Base-by-base conservation (phyloP, 2,329 filamentous ascomycete genomes). In the Colletotrichum sp. region DNA sequence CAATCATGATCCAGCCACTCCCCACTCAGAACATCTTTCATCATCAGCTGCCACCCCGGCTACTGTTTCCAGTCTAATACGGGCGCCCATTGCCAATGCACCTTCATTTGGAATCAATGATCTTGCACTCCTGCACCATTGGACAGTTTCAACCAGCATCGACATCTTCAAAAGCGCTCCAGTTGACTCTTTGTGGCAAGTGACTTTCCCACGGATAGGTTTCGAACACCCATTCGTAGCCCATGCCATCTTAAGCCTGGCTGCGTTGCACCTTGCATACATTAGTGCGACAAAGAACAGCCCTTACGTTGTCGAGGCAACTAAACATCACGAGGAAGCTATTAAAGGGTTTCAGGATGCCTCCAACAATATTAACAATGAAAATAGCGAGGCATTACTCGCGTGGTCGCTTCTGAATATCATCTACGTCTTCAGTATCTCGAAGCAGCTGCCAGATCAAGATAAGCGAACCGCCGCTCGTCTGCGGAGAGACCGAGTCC, bases 71-170 rank as follows among this genome's bases (percentile, higher is more conserved):
- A 39, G 9, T 60, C 18, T 62, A 32, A 15, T 24, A 4, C 10
- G 8, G 15, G 36, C 16, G 18, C 44, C 62, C 6, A n/a, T 49
- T 49, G 16, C 16, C 3, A n/a, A 21, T 16, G 34, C 24, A 8
- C 5, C 62, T 2, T 8, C 32, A 9, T 78, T 77, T 24, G 39
- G 66, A 26, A 62, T 79, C 7, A 30, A 36, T n/a, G 78, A 78
- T 55, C 44, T 79, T 7, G 73, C 68, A 5, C 66, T 78, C 12
- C 69, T 78, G 6, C 77, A 79, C n/a, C 78, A 78, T 34, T 78
- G 78, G 78, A 76, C 77, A 15, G n/a, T 76, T 4, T 39, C 8
- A 6, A 68, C 69, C 9, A 78, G 77, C 36, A 30, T 39, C 6
- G 60, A 32, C 36, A 71, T 78, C 8, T 72, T 49, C 64, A 63